Conservation (phyloP, 1,139 yeast species). For the Tardiomyces digboiensis region DNA sequence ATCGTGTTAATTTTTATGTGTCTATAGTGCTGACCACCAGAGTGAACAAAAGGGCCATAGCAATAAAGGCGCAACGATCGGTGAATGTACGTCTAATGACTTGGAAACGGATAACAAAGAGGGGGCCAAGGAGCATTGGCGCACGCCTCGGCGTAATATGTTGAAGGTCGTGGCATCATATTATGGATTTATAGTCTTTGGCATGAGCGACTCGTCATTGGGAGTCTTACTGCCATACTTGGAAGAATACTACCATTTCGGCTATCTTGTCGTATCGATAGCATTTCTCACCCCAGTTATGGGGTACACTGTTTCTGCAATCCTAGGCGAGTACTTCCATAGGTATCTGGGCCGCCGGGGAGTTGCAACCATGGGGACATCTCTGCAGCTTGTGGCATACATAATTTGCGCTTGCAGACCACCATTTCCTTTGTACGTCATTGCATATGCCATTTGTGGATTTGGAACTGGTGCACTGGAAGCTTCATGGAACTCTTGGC, state of each 20-base stretch:
- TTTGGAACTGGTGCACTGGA: slow-evolving; percentile 38
- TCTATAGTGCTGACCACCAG: too few relatives aligned
- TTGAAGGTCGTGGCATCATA: slow-evolving; percentile 13
- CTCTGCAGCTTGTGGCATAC: slow-evolving; percentile 26
- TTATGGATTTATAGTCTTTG: slow-evolving; percentile 21
- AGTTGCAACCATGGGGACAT: slow-evolving; percentile 28
- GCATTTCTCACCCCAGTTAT: slow-evolving; percentile 22
- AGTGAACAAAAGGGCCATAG: too few relatives aligned
- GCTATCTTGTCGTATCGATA: slow-evolving; percentile 18
- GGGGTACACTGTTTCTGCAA: slow-evolving; percentile 31
- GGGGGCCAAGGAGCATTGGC: slow-evolving; percentile 14
- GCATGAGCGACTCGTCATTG: slow-evolving; percentile 21
- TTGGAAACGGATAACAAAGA: too few relatives aligned
- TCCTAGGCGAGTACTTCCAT: slow-evolving; percentile 27
- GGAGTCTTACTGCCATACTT: slow-evolving; percentile 21
- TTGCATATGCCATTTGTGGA: slow-evolving; percentile 46
- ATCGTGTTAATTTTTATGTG: too few relatives aligned
- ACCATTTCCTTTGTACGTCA: slow-evolving; percentile 28
- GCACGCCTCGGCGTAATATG: slow-evolving; percentile 12
- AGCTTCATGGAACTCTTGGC: slow-evolving; percentile 42
- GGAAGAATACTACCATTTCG: slow-evolving; percentile 18
- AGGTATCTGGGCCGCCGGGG: slow-evolving; percentile 30
- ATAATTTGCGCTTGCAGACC: slow-evolving; percentile 31
- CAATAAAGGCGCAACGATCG: too few relatives aligned
- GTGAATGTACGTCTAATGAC: too few relatives aligned